Evolutionary conservation across 1,284 basidiomycete genomes (phyloP).

Genomic region (Puccinia brachypodii): DNA sequence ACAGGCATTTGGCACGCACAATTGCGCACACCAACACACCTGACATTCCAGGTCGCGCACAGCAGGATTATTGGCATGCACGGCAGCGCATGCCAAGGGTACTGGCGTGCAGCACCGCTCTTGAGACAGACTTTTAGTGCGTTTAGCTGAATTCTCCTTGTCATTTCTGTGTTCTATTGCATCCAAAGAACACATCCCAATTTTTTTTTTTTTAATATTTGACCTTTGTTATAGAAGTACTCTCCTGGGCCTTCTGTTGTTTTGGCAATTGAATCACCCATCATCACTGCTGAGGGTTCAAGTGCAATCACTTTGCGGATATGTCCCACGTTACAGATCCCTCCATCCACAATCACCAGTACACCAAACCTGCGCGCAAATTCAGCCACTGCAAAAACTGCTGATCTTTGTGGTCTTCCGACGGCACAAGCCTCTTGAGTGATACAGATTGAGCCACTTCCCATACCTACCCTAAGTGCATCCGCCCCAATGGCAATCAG

Average conservation of each 20-base stretch:
- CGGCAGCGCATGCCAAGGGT: too few species aligned
- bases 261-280: slow-evolving; percentile 93
- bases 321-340: slow-evolving; percentile 93
- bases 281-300: slow-evolving; percentile 96
- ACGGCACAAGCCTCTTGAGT: slow-evolving; percentile 99
- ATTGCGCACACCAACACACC: too few species aligned
- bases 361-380: slow-evolving; percentile 91
- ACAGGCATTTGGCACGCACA: too few species aligned
- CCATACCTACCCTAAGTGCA: slow-evolving; percentile 93
- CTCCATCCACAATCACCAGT: slow-evolving; percentile 97
- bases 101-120: slow-evolving; percentile 53
- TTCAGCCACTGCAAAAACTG: slow-evolving; percentile 91
- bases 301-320: slow-evolving; percentile 94
- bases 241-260: slow-evolving; percentile 97
- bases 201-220: slow-evolving; percentile 98
- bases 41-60: too few species aligned
- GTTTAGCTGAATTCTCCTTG: slow-evolving; percentile 61
- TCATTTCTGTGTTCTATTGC: slow-evolving; percentile 76
- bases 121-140: slow-evolving; percentile 22
- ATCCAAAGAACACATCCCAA: slow-evolving; percentile 95
- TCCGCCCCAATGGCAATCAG: slow-evolving; percentile 95
- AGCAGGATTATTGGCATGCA: too few species aligned
- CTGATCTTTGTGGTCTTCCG: slow-evolving; percentile 94
- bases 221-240: slow-evolving; percentile 93
- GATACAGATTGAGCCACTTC: slow-evolving; percentile 96